Conservation (phyloP, 176 grass and related monocot species). For the Chloris gayana region DNA sequence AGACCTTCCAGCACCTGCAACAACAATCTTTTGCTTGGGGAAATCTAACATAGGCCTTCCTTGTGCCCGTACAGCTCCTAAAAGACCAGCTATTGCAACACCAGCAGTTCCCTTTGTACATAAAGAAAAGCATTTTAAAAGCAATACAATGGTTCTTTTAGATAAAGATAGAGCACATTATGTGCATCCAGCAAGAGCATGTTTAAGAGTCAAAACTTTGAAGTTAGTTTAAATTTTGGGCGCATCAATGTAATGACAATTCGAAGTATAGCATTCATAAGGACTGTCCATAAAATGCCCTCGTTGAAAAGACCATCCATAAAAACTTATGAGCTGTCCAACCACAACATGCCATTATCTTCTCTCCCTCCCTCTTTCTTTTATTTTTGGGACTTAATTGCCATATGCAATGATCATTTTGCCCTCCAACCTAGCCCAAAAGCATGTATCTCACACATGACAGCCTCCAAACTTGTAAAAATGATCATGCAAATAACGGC, state of each 20-base stretch:
- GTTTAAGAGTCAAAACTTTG: conserved; percentile 14
- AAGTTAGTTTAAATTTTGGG: conserved; percentile 3
- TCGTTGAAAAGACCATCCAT: neutral
- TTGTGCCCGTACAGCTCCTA: conserved; percentile 97
- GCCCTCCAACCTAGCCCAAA: neutral
- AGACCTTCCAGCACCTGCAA: conserved; percentile 97
- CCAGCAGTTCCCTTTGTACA: conserved; percentile 92
- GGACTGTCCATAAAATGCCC: neutral
- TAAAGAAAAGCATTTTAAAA: conserved; percentile 39
- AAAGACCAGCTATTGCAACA: conserved; percentile 97
- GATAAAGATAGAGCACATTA: conserved; percentile 1
- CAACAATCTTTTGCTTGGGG: conserved; percentile 98
- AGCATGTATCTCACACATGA: neutral
- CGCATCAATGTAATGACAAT: neutral
- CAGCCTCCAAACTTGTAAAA: neutral
- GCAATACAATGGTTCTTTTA: neutral
- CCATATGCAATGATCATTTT: neutral
- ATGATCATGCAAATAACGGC: neutral
- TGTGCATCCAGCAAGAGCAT: conserved; percentile 14
- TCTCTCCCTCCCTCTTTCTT: neutral
- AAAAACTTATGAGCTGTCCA: neutral
- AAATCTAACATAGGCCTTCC: conserved; percentile 96
- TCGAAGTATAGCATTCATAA: neutral
- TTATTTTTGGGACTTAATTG: neutral
- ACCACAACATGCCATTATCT: neutral